phyloP scores from a whole-genome alignment of 257 asterid genomes.

The Cynanchum wilfordii region DNA sequence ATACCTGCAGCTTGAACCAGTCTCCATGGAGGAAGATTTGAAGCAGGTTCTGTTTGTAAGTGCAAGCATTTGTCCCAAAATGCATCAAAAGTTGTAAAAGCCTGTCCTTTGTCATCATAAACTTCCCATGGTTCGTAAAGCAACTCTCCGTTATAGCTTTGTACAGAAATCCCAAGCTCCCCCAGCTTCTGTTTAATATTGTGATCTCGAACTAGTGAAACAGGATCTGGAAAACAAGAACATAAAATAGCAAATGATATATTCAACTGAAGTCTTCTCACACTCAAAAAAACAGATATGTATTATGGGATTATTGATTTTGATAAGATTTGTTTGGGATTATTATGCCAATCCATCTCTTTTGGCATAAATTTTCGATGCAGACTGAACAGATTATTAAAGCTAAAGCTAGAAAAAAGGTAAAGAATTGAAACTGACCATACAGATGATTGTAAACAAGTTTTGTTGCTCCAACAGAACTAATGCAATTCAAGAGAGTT shows the following conservation, averaged over 20 bases:
- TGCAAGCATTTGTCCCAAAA: constrained; percentile 72
- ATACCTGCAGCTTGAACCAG: constrained; percentile 54
- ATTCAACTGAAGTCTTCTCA: background rate
- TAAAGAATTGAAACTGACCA: constrained; percentile 35
- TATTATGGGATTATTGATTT: too few relatives aligned
- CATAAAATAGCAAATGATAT: too few relatives aligned
- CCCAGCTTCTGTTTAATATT: constrained; percentile 61
- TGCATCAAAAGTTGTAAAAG: constrained; percentile 55
- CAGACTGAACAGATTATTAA: background rate
- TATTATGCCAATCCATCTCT: background rate
- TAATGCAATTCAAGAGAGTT: constrained; percentile 59
- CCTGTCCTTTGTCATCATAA: constrained; percentile 51
- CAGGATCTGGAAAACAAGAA: constrained; percentile 51
- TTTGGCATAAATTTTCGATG: background rate
- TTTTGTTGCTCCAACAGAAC: constrained; percentile 66
- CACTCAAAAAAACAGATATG: background rate
- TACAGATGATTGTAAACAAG: constrained; percentile 83
- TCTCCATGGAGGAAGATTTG: constrained; percentile 74
- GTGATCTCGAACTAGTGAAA: constrained; percentile 92
- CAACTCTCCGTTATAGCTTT: constrained; percentile 68
- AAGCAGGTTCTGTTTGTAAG: constrained; percentile 47
- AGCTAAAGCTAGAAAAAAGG: background rate
- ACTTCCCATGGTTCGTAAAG: constrained; percentile 92
- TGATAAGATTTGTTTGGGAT: background rate
- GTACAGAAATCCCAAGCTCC: constrained; percentile 61